phyloP scores from a whole-genome alignment of 768 basidiomycete genomes.

The Serpula lacrymans region DNA sequence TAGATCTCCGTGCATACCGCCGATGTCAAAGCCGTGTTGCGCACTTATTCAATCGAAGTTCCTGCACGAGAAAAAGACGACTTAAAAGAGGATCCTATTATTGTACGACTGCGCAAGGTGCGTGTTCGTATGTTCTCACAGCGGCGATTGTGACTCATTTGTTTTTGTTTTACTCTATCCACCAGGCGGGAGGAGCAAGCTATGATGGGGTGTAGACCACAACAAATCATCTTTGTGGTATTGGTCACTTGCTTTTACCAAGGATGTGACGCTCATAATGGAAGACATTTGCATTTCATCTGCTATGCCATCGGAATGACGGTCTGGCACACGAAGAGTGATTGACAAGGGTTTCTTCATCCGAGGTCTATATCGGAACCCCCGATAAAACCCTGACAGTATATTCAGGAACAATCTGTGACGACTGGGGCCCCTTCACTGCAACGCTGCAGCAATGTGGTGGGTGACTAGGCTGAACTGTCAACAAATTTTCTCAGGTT shows the following conservation, averaged over 20 bases:
- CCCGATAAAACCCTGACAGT: no score
- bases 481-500: slow-evolving; percentile 47
- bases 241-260: slow-evolving; percentile 8
- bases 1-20: slow-evolving; percentile 91
- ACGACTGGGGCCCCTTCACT: no score
- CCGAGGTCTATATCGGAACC: no score
- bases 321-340: no score
- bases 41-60: slow-evolving; percentile 83
- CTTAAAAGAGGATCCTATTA: slow-evolving; percentile 83
- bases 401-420: no score
- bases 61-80: slow-evolving; percentile 81
- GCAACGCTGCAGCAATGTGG: no score
- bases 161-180: slow-evolving; percentile 14
- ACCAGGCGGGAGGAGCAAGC: slow-evolving; percentile 81
- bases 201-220: slow-evolving; percentile 86
- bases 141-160: slow-evolving; percentile 9
- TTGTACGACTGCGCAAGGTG: slow-evolving; percentile 79
- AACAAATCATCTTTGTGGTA: slow-evolving; percentile 15
- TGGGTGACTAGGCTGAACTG: slow-evolving; percentile 16
- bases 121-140: slow-evolving; percentile 21
- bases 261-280: slow-evolving; percentile 5
- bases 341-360: no score
- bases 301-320: no score
- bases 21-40: slow-evolving; percentile 80
- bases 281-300: no score